A percentile compares a stretch with the other conserved stretches of the same genome.
These are phyloP conservation scores for Hemerocallis citrina DNA, from an alignment of 106 monocot species.

Conservation along the genomic window DNA sequence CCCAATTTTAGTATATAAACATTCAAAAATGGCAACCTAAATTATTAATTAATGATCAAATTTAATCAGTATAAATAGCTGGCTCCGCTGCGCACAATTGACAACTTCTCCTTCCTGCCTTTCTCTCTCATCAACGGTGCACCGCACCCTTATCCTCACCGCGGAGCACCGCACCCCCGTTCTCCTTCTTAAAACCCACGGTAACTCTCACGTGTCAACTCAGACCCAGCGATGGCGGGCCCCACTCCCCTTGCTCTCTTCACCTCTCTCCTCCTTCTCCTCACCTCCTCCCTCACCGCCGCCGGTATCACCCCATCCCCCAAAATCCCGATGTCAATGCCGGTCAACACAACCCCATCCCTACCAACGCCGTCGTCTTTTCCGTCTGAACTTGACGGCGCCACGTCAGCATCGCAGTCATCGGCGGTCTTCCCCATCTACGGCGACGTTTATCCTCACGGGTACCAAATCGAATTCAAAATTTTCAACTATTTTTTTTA, in stretches of 20 bases:
- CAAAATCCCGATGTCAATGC: slow-evolving; percentile 6
- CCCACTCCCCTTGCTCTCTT: background rate
- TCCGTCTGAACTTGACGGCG: background rate
- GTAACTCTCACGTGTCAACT: background rate
- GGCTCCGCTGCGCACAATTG: too few relatives aligned
- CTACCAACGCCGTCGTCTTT: background rate
- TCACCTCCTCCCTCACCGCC: slow-evolving; percentile 8
- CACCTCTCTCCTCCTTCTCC: slow-evolving; percentile 2
- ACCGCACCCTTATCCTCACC: background rate
- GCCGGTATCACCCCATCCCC: background rate
- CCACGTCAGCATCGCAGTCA: slow-evolving; percentile 5
- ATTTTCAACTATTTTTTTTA: background rate
- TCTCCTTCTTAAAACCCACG: background rate
- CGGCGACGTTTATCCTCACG: slow-evolving; percentile 84
- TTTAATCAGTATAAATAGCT: too few relatives aligned
- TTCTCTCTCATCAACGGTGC: background rate
- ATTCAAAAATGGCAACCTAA: too few relatives aligned
- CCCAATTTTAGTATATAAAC: too few relatives aligned
- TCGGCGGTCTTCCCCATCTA: slow-evolving; percentile 67
- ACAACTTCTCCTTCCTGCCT: background rate
- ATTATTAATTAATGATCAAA: too few relatives aligned
- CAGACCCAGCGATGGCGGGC: background rate
- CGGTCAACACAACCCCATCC: background rate
- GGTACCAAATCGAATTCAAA: slow-evolving; percentile 26
- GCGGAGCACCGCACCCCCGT: background rate